Conservation (phyloP, 495 filamentous ascomycete genomes). For the Neurospora tetraspora region DNA sequence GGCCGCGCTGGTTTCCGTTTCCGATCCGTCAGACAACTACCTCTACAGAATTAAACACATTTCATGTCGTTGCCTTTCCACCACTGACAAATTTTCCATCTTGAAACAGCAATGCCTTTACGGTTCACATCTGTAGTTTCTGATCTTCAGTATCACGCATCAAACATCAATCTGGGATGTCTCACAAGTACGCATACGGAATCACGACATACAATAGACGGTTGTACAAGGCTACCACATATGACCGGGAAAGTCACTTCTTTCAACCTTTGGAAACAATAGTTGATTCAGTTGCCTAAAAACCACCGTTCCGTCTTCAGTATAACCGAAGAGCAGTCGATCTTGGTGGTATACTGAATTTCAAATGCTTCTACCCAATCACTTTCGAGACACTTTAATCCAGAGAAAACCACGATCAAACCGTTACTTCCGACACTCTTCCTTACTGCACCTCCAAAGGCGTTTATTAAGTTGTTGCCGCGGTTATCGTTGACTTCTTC, state of each 20-base stretch:
- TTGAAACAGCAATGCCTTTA: too few relatives aligned
- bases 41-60: too few relatives aligned
- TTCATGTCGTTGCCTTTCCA: too few relatives aligned
- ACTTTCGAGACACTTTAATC: neutral
- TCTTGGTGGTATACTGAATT: neutral
- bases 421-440: neutral
- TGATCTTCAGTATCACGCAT: too few relatives aligned
- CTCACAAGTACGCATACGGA: neutral
- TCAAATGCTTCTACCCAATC: neutral
- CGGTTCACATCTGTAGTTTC: too few relatives aligned
- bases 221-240: neutral
- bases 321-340: neutral
- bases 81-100: too few relatives aligned
- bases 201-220: neutral
- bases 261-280: neutral
- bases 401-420: neutral
- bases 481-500: neutral
- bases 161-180: neutral
- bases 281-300: neutral
- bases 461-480: neutral
- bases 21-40: too few relatives aligned
- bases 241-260: neutral
- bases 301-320: neutral
- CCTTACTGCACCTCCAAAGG: neutral
- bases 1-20: too few relatives aligned